Conservation (phyloP, 2,329 filamentous ascomycete species). For the Trichoderma atroviride region DNA sequence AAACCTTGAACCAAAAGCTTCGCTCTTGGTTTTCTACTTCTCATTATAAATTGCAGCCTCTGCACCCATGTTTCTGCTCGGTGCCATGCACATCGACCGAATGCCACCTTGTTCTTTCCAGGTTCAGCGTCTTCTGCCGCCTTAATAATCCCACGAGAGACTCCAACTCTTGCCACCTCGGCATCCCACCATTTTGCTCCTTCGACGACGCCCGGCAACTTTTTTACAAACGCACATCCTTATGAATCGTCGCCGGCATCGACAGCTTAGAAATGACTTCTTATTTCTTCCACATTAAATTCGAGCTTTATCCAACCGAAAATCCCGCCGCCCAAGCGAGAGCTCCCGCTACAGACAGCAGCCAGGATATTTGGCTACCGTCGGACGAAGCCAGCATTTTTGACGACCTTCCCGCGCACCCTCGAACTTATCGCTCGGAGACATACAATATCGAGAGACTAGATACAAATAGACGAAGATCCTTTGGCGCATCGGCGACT, state of each 20-base stretch:
- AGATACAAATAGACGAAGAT: constrained; percentile 27
- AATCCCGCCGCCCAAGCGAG: constrained; percentile 36
- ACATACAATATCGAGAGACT: not conserved
- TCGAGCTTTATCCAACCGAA: constrained; percentile 62
- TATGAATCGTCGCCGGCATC: not conserved
- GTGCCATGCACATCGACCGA: constrained; percentile 8
- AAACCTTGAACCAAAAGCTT: not conserved
- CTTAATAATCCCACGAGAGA: not conserved
- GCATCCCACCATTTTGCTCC: not conserved
- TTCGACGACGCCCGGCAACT: not conserved
- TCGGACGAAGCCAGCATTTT: constrained; percentile 54
- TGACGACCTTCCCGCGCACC: constrained; percentile 56
- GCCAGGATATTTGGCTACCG: constrained; percentile 54
- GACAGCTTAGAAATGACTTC: constrained; percentile 52
- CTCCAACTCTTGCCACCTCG: not conserved
- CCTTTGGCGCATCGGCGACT: constrained; percentile 23
- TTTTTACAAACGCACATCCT: not conserved
- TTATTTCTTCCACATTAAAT: constrained; percentile 67
- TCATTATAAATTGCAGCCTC: not conserved
- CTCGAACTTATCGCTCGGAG: constrained; percentile 35
- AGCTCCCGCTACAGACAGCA: constrained; percentile 25
- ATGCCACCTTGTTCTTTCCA: not conserved
- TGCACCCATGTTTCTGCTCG: not conserved
- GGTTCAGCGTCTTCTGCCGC: constrained; percentile 12
- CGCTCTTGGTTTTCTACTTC: not conserved